Evolutionary conservation across 1,284 basidiomycete genomes (phyloP).

Genomic region (Mycena citricolor): DNA sequence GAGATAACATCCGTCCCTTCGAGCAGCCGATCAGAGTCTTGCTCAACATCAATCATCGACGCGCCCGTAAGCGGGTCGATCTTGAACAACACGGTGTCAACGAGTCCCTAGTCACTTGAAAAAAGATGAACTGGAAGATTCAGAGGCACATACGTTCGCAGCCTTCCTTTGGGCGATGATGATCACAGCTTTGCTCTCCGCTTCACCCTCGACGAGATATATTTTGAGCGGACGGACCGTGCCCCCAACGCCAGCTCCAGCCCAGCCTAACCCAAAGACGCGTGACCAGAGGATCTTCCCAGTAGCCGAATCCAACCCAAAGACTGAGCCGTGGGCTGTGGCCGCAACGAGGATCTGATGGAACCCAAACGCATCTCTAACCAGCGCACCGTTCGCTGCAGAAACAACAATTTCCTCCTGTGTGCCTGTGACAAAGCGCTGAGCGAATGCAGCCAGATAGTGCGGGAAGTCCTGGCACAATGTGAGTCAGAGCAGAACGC

Average conservation of each 20-base stretch:
- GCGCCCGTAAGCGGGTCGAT: conserved; percentile 78
- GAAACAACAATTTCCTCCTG: conserved; percentile 34
- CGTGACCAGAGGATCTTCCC: conserved; percentile 79
- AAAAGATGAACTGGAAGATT: conserved; percentile 10
- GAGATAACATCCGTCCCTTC: conserved; percentile 60
- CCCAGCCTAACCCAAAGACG: conserved; percentile 67
- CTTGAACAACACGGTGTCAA: conserved; percentile 76
- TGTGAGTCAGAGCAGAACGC: neutral
- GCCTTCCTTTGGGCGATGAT: conserved; percentile 61
- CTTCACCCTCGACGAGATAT: conserved; percentile 49
- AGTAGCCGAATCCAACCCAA: conserved; percentile 78
- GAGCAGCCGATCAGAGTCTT: conserved; percentile 36
- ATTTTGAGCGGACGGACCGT: conserved; percentile 57
- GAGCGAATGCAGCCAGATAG: conserved; percentile 67
- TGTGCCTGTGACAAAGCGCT: conserved; percentile 73
- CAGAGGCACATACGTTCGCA: conserved; percentile 50
- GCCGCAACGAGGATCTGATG: conserved; percentile 80
- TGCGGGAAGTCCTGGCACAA: conserved; percentile 63
- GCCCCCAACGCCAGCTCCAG: conserved; percentile 49
- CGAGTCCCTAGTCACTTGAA: conserved; percentile 41
- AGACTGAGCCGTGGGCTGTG: conserved; percentile 75
- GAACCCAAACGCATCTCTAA: conserved; percentile 85
- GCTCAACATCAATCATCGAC: conserved; percentile 38
- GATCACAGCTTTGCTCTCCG: conserved; percentile 57
- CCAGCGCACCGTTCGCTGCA: conserved; percentile 38